Conservation (phyloP, 2,329 filamentous ascomycete genomes). For the Mollisiaceae sp. region DNA sequence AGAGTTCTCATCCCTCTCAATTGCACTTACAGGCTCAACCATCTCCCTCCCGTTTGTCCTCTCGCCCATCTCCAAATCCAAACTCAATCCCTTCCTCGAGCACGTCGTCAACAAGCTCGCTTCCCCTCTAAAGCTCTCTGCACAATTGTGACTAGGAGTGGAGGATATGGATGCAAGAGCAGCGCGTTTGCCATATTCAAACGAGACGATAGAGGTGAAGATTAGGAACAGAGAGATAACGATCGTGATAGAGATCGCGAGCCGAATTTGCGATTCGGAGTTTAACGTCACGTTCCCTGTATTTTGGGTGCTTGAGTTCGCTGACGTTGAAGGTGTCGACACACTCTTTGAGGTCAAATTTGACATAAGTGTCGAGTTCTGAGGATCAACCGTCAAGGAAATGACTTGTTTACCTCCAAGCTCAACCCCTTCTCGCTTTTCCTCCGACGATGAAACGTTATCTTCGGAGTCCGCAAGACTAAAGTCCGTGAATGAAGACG, state of each 20-base stretch:
- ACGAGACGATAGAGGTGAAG: background rate
- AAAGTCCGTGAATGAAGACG: no score
- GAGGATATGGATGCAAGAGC: background rate
- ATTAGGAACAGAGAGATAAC: background rate
- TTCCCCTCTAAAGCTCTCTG: background rate
- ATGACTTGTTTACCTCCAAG: no score
- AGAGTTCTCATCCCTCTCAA: background rate
- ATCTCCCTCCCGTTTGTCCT: background rate
- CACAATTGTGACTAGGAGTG: background rate
- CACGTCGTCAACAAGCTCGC: background rate
- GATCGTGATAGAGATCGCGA: background rate
- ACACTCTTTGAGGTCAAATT: background rate
- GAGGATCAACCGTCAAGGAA: no score
- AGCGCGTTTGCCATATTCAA: background rate
- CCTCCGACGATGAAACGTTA: no score
- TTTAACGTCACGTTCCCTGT: background rate
- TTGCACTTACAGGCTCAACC: background rate
- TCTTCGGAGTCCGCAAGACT: no score
- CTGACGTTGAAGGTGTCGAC: background rate
- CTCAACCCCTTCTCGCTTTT: no score
- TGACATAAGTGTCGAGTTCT: no score
- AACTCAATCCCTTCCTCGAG: background rate
- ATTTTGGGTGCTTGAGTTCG: background rate
- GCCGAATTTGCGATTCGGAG: background rate
- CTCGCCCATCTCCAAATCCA: background rate